phyloP scores from a whole-genome alignment of 305 asterid species.

The Andrographis paniculata region DNA sequence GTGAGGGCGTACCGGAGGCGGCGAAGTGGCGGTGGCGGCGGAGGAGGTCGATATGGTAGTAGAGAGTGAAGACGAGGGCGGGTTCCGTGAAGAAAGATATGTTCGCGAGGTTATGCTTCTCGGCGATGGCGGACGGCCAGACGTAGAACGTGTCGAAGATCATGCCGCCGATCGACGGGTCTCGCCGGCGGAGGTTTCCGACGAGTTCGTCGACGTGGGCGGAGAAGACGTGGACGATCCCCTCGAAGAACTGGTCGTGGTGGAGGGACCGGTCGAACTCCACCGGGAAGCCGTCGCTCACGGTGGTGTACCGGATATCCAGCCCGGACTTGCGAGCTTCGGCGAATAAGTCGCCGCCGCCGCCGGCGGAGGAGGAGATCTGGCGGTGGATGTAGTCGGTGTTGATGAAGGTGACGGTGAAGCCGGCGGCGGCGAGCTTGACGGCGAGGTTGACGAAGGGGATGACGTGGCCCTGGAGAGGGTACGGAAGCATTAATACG shows the following conservation, averaged over 20 bases:
- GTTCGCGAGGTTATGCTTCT: slow-evolving; percentile 29
- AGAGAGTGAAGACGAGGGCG: slow-evolving; percentile 31
- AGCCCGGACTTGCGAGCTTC: slow-evolving; percentile 27
- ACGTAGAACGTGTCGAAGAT: slow-evolving; percentile 34
- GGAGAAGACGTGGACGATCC: slow-evolving; percentile 22
- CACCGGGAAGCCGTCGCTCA: slow-evolving; percentile 32
- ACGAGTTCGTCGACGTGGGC: slow-evolving; percentile 30
- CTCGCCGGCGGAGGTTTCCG: slow-evolving; percentile 7
- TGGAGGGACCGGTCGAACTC: slow-evolving; percentile 27
- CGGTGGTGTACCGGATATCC: slow-evolving; percentile 35
- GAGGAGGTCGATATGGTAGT: slow-evolving; percentile 36
- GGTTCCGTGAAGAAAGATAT: slow-evolving; percentile 52
- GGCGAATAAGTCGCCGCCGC: slow-evolving; percentile 20
- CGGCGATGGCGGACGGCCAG: slow-evolving; percentile 35
- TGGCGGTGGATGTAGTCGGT: slow-evolving; percentile 30
- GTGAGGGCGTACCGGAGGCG: too few relatives aligned
- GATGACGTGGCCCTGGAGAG: slow-evolving; percentile 24
- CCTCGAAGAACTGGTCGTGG: slow-evolving; percentile 24
- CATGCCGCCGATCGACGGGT: slow-evolving; percentile 17
- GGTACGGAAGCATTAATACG: not conserved
- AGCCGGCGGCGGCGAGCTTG: slow-evolving; percentile 26
- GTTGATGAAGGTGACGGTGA: slow-evolving; percentile 31
- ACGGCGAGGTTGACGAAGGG: slow-evolving; percentile 22
- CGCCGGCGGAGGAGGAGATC: slow-evolving; percentile 20
- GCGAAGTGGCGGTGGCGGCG: too few relatives aligned